Evolutionary conservation across 2,329 filamentous ascomycete species (phyloP).

Genomic region (Podosphaera fusca): DNA sequence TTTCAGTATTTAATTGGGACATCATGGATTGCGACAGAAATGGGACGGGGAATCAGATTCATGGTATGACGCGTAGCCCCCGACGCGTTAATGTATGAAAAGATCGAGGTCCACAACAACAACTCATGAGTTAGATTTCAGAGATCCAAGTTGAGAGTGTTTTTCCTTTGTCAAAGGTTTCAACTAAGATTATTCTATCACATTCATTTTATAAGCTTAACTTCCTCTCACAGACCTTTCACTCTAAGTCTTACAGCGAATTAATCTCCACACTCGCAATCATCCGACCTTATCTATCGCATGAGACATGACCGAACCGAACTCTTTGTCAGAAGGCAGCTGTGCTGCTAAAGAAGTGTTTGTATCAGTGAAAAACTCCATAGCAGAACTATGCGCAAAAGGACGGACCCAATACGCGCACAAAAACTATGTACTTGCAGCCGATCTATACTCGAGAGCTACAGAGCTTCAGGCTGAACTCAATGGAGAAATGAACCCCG

Average conservation of each 20-base stretch:
- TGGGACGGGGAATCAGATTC: not conserved
- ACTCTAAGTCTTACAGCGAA: too few species aligned
- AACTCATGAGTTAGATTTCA: too few species aligned
- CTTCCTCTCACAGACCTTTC: too few species aligned
- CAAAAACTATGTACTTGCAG: constrained; percentile 68
- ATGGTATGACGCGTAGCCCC: too few species aligned
- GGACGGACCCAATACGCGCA: constrained; percentile 70
- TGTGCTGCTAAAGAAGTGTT: constrained; percentile 10
- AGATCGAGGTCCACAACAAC: too few species aligned
- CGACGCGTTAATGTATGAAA: too few species aligned
- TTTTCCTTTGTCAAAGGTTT: too few species aligned
- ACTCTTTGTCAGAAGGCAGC: constrained; percentile 5
- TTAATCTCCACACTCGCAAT: too few species aligned
- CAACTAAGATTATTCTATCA: too few species aligned
- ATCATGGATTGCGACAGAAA: not conserved
- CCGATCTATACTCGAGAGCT: constrained; percentile 72
- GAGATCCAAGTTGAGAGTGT: too few species aligned
- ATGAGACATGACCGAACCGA: constrained; percentile 13
- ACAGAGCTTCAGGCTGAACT: constrained; percentile 75
- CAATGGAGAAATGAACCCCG: constrained; percentile 74
- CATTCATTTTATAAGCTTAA: too few species aligned
- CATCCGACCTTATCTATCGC: too few species aligned
- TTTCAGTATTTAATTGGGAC: not conserved
- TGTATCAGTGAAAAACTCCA: constrained; percentile 29
- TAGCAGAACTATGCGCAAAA: constrained; percentile 55